These are phyloP conservation scores for Scenedesmus sp. DNA, from an alignment of 163 green algal genomes.

Conservation along the genomic window DNA sequence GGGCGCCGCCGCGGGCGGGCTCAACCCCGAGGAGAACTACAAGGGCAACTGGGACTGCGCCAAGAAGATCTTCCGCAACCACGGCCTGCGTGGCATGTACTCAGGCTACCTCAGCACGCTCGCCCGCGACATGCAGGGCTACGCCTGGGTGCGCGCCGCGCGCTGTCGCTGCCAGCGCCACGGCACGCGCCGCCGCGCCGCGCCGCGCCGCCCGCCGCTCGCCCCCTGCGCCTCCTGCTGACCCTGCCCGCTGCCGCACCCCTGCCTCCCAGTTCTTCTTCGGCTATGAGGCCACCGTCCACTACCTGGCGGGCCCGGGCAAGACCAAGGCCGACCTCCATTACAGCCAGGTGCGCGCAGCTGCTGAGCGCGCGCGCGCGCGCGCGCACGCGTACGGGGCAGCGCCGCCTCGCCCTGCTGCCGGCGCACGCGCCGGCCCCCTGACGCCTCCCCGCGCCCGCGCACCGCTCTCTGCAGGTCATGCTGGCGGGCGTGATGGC, in stretches of 20 bases:
- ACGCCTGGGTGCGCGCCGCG: no score
- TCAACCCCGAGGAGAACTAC: constrained; percentile 46
- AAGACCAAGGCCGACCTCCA: constrained; percentile 57
- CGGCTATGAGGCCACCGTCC: constrained; percentile 57
- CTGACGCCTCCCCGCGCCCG: no score
- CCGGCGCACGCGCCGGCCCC: no score
- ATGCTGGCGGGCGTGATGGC: constrained; percentile 56
- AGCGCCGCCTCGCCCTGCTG: no score
- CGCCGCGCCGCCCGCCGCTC: no score
- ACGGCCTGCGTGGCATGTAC: constrained; percentile 57
- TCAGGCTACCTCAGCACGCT: constrained; percentile 53
- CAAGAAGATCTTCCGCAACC: constrained; percentile 49
- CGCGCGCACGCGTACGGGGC: no score
- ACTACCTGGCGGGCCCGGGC: constrained; percentile 47
- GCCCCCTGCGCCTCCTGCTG: no score
- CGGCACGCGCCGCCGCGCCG: no score
- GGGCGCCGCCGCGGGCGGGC: constrained; percentile 18
- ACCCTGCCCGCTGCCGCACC: no score
- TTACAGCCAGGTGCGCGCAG: constrained; percentile 32
- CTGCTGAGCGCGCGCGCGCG: no score
- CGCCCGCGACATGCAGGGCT: constrained; percentile 59
- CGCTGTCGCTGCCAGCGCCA: no score
- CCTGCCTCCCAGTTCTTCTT: no score
- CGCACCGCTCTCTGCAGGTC: constrained; percentile 36
- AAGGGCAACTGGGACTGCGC: constrained; percentile 58